Evolutionary conservation across 495 filamentous ascomycete species (phyloP).

Genomic region (Articulospora tetracladia): DNA sequence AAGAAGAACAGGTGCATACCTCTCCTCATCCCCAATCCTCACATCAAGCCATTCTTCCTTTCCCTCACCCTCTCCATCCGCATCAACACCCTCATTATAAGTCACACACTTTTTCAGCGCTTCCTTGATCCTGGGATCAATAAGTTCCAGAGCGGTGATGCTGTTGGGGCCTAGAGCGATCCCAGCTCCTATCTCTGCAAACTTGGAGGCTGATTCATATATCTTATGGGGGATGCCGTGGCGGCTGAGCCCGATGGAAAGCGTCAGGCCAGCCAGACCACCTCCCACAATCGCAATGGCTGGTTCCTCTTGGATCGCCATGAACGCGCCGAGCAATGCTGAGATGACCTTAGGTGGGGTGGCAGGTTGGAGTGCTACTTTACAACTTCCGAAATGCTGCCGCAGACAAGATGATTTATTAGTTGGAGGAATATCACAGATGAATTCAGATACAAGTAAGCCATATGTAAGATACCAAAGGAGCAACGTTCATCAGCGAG

Average conservation of each 20-base stretch:
- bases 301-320: background rate
- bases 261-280: constrained; percentile 11
- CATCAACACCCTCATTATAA: background rate
- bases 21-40: background rate
- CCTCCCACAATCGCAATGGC: constrained; percentile 16
- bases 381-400: too few relatives aligned
- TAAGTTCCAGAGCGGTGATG: constrained; percentile 46
- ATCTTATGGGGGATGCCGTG: constrained; percentile 4
- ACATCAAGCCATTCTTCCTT: constrained; percentile 18
- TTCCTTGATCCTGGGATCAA: constrained; percentile 41
- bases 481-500: too few relatives aligned
- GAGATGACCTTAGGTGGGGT: too few relatives aligned
- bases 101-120: constrained; percentile 15
- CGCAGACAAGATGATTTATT: too few relatives aligned
- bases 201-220: constrained; percentile 9
- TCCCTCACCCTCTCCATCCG: background rate
- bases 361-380: too few relatives aligned
- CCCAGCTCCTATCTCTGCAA: constrained; percentile 50
- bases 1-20: too few relatives aligned
- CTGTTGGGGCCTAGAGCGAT: constrained; percentile 57
- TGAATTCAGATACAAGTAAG: too few relatives aligned
- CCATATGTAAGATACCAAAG: too few relatives aligned
- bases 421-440: too few relatives aligned
- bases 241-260: constrained; percentile 10
- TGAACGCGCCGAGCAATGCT: background rate